Conservation (phyloP, 2,329 filamentous ascomycete genomes). For the Monosporascus cannonballus region DNA sequence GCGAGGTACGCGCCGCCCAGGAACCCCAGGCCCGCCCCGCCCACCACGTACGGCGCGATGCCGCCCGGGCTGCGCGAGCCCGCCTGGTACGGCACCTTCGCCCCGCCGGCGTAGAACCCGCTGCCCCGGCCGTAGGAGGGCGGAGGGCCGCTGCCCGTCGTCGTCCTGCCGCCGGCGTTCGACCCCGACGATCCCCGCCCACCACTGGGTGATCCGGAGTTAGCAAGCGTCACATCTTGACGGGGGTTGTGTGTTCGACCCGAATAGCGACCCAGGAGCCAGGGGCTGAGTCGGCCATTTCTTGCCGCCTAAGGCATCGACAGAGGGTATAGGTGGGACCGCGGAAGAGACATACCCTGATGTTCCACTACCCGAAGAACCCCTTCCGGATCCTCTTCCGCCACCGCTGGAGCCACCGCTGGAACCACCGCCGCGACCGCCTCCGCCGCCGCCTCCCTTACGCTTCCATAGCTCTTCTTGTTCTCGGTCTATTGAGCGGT, state of each 20-base stretch:
- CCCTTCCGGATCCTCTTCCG: slow-evolving; percentile 11
- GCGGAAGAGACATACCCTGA: slow-evolving; percentile 5
- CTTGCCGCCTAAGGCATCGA: no score
- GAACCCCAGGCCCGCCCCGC: slow-evolving; percentile 43
- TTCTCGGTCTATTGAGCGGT: slow-evolving; percentile 7
- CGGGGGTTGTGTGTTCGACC: no score
- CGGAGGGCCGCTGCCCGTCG: slow-evolving; percentile 49
- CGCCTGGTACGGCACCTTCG: slow-evolving; percentile 51
- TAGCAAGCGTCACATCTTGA: not conserved
- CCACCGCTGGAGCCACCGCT: slow-evolving; percentile 13
- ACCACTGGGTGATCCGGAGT: slow-evolving; percentile 7
- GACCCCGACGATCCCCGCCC: slow-evolving; percentile 26
- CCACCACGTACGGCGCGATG: slow-evolving; percentile 44
- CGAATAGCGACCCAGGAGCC: no score
- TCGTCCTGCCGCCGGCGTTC: slow-evolving; percentile 46
- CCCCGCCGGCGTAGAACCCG: slow-evolving; percentile 61
- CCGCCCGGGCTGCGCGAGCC: slow-evolving; percentile 46
- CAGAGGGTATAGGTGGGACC: no score
- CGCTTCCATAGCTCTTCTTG: slow-evolving; percentile 50
- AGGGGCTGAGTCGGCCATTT: no score
- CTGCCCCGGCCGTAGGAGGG: slow-evolving; percentile 55
- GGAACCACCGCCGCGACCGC: slow-evolving; percentile 24
- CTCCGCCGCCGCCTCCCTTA: slow-evolving; percentile 39
- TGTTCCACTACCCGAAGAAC: slow-evolving; percentile 16
- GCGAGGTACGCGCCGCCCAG: slow-evolving; percentile 53